phyloP scores from a whole-genome alignment of 495 filamentous ascomycete genomes.

The Penicillium paradoxum region DNA sequence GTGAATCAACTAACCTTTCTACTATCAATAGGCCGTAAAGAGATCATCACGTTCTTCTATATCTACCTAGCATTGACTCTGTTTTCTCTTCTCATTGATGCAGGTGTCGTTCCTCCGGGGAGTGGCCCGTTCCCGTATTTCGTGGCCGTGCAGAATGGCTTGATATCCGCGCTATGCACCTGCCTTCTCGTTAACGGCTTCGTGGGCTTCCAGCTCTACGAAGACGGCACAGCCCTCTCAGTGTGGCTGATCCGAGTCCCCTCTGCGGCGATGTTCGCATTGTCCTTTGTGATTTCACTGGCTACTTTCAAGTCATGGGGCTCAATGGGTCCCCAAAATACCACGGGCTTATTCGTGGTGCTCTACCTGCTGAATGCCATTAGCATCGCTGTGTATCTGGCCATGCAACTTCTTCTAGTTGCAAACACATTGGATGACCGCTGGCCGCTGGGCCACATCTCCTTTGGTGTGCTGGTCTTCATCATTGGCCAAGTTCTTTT shows the following conservation, averaged over 20 bases:
- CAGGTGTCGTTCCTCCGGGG: conserved; percentile 83
- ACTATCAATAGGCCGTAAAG: conserved; percentile 72
- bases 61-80: conserved; percentile 88
- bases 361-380: conserved; percentile 89
- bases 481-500: conserved; percentile 88
- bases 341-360: conserved; percentile 84
- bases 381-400: conserved; percentile 78
- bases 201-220: conserved; percentile 97
- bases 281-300: conserved; percentile 81
- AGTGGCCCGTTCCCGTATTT: conserved; percentile 85
- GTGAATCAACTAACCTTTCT: conserved; percentile 5
- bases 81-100: conserved; percentile 84
- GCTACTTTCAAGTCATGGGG: conserved; percentile 92
- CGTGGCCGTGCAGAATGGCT: conserved; percentile 79
- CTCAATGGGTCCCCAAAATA: conserved; percentile 78
- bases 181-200: conserved; percentile 96
- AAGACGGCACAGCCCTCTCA: conserved; percentile 93
- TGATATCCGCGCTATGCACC: conserved; percentile 82
- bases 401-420: conserved; percentile 83
- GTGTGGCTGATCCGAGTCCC: conserved; percentile 84
- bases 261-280: conserved; percentile 75
- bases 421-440: conserved; percentile 87
- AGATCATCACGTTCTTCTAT: conserved; percentile 98
- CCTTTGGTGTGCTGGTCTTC: conserved; percentile 90
- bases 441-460: conserved; percentile 91